These are phyloP conservation scores for Dioscorea cayenensis DNA, from an alignment of 116 monocot species.

Conservation along the genomic window DNA sequence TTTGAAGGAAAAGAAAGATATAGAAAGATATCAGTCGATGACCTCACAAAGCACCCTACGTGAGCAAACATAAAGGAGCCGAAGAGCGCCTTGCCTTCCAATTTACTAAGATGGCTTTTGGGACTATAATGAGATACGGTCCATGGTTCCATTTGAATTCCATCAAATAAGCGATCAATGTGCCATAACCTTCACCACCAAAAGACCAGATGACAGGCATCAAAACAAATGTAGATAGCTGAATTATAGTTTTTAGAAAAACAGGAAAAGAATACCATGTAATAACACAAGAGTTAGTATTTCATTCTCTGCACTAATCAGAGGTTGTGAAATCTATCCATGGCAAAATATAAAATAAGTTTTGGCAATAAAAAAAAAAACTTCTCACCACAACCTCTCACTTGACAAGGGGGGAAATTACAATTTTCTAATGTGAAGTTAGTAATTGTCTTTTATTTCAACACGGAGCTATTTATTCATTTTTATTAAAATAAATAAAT, in stretches of 20 bases:
- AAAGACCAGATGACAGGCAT: not conserved
- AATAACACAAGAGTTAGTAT: too few relatives aligned
- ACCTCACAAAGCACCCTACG: not conserved
- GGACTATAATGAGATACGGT: conserved; percentile 96
- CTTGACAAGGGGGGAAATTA: too few relatives aligned
- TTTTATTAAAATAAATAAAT: too few relatives aligned
- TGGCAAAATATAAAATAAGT: too few relatives aligned
- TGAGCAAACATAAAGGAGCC: not conserved
- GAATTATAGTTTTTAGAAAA: not conserved
- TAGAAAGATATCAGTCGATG: not conserved
- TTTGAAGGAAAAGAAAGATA: conserved; percentile 45
- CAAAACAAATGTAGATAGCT: not conserved
- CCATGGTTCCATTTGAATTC: conserved; percentile 99
- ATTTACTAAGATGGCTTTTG: conserved; percentile 95
- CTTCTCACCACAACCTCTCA: too few relatives aligned
- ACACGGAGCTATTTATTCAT: too few relatives aligned
- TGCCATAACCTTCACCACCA: conserved; percentile 79
- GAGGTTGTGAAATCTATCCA: too few relatives aligned
- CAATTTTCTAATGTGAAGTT: too few relatives aligned
- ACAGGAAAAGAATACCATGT: too few relatives aligned
- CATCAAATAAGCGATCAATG: conserved; percentile 97
- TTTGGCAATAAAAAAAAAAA: too few relatives aligned
- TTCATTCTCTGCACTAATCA: too few relatives aligned
- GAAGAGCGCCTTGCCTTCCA: conserved; percentile 68
- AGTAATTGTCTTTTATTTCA: too few relatives aligned